These are phyloP conservation scores for Erodium maritimum DNA, from an alignment of 345 rosid genomes.

Conservation along the genomic window DNA sequence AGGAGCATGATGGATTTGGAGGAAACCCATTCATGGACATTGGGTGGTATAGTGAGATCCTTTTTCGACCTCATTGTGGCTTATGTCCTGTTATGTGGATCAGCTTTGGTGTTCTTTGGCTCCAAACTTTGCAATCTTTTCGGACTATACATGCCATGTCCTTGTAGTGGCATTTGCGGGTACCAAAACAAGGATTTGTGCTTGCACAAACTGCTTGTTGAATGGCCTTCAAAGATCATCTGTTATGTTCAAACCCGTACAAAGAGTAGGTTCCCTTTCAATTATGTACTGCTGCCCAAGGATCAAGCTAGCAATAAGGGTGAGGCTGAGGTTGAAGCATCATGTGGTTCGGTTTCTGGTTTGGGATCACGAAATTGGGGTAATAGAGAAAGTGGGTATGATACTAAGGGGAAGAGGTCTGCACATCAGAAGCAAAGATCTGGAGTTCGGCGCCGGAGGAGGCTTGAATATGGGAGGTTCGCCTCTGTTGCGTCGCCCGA, in stretches of 20 bases:
- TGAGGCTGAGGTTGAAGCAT: conserved; percentile 7
- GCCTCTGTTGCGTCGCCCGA: conserved; percentile 10
- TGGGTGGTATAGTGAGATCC: conserved; percentile 36
- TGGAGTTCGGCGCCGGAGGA: conserved; percentile 30
- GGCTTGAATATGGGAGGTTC: conserved; percentile 26
- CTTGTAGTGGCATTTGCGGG: conserved; percentile 42
- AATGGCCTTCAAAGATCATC: conserved; percentile 37
- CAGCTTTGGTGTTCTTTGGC: conserved; percentile 33
- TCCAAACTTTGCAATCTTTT: conserved; percentile 32
- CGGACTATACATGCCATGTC: conserved; percentile 50
- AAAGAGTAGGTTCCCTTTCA: conserved; percentile 31
- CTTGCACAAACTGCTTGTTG: conserved; percentile 39
- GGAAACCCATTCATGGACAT: conserved; percentile 33
- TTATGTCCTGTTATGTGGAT: conserved; percentile 45
- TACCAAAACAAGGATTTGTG: conserved; percentile 26
- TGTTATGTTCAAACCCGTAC: conserved; percentile 35
- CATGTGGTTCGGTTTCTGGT: conserved; percentile 13
- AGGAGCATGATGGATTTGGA: conserved; percentile 1
- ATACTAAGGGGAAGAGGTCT: conserved; percentile 33
- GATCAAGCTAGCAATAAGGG: conserved; percentile 10
- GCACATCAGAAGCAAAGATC: conserved; percentile 35
- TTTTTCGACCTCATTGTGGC: conserved; percentile 57
- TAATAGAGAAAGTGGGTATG: conserved; percentile 22
- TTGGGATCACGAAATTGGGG: conserved; percentile 14
- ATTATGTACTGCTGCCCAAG: conserved; percentile 26